Evolutionary conservation across 345 rosid species (phyloP).

Genomic region (Eucalyptus curtisii): DNA sequence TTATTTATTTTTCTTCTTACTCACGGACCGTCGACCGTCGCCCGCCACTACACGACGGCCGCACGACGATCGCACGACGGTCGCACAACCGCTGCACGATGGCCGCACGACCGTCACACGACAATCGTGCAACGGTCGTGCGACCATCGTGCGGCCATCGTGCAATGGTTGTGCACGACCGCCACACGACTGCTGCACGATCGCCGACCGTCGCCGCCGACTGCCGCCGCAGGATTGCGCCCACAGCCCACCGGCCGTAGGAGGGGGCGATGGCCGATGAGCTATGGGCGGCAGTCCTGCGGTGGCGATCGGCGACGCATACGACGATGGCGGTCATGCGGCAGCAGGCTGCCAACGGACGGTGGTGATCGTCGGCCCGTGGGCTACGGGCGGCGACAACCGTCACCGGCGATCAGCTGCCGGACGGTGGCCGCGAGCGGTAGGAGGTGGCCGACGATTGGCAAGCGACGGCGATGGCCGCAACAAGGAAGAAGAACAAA

Average conservation of each 20-base stretch:
- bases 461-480: fast-evolving
- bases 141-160: no score
- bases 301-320: no score
- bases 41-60: fast-evolving
- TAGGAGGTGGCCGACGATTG: no score
- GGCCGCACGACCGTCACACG: fast-evolving
- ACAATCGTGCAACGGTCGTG: no score
- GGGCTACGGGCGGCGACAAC: fast-evolving
- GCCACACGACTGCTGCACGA: no score
- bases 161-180: no score
- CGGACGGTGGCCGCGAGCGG: fast-evolving
- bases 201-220: no score
- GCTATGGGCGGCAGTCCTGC: fast-evolving
- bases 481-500: no score
- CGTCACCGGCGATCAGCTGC: fast-evolving
- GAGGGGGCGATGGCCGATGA: fast-evolving
- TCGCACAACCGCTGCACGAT: fast-evolving
- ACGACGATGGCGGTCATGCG: no score
- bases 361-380: fast-evolving
- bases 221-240: fast-evolving
- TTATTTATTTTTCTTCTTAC: no score
- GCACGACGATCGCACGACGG: fast-evolving
- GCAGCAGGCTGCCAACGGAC: fast-evolving
- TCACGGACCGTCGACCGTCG: fast-evolving
- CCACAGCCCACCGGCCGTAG: fast-evolving